Percentiles rank a stretch among this genome's conserved stretches.
Conservation (phyloP, 805 yeast species). For the Sugiyamaella marilandica region DNA sequence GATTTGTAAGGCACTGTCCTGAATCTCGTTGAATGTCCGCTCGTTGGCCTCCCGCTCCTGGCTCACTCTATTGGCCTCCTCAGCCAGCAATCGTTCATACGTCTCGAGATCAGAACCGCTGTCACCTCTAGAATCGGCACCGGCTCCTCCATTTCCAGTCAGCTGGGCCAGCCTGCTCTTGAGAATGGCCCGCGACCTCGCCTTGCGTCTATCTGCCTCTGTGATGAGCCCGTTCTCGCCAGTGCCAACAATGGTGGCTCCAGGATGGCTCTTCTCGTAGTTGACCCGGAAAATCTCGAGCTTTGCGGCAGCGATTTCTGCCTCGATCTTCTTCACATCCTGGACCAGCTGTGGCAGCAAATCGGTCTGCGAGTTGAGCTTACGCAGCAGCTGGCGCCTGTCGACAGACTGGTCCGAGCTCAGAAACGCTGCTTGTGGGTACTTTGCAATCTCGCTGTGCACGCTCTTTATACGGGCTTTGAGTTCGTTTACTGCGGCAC, state of each 20-base stretch:
- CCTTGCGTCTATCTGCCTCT: constrained; percentile 74
- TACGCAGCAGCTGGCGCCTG: constrained; percentile 48
- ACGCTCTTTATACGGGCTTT: constrained; percentile 52
- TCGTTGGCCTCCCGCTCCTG: constrained; percentile 53
- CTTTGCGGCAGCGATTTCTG: constrained; percentile 61
- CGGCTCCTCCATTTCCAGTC: constrained; percentile 58
- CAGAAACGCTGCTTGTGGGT: constrained; percentile 21
- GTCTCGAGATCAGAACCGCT: constrained; percentile 43
- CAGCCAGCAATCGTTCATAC: constrained; percentile 41
- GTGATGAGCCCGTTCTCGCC: constrained; percentile 87
- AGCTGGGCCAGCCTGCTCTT: constrained; percentile 88
- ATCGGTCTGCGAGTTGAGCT: constrained; percentile 60
- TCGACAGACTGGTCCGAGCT: constrained; percentile 38
- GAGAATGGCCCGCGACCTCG: constrained; percentile 70
- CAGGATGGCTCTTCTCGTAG: constrained; percentile 61
- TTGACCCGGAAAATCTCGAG: constrained; percentile 56
- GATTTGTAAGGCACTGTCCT: constrained; percentile 61
- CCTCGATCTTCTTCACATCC: constrained; percentile 59
- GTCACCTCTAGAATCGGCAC: constrained; percentile 40
- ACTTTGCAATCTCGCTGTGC: constrained; percentile 35
- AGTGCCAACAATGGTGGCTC: constrained; percentile 66
- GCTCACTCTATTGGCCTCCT: constrained; percentile 47
- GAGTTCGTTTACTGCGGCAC: constrained; percentile 57
- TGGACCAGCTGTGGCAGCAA: constrained; percentile 67
- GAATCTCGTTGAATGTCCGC: constrained; percentile 63